Evolutionary conservation across 2,329 filamentous ascomycete genomes (phyloP).

Genomic region (Aureobasidium subglaciale): DNA sequence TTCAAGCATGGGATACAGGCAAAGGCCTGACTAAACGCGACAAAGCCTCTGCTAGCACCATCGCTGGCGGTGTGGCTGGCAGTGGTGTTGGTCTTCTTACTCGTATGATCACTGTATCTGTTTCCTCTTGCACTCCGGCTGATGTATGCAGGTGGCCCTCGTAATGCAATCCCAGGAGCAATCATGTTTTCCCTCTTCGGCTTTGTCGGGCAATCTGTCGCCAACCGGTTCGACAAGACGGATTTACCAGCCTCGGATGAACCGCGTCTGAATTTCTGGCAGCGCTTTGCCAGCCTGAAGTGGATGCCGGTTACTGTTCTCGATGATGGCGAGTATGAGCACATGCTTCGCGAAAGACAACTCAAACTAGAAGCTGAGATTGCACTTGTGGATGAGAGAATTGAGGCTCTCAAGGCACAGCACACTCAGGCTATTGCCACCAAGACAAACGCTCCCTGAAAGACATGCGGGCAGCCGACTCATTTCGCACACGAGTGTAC

Average conservation of each 20-base stretch:
- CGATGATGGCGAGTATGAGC: constrained; percentile 64
- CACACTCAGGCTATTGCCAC: neutral
- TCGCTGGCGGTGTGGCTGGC: constrained; percentile 64
- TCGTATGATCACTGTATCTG: constrained; percentile 30
- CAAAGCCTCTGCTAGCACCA: constrained; percentile 57
- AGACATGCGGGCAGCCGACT: neutral
- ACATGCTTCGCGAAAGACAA: constrained; percentile 64
- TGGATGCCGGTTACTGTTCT: constrained; percentile 67
- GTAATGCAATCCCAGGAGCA: constrained; percentile 48
- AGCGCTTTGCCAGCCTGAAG: constrained; percentile 51
- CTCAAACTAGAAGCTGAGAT: constrained; percentile 69
- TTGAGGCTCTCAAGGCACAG: constrained; percentile 41
- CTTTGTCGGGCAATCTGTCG: constrained; percentile 49
- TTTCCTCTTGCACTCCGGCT: neutral
- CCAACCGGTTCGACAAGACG: constrained; percentile 47
- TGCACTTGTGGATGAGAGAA: constrained; percentile 68
- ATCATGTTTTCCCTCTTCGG: constrained; percentile 55
- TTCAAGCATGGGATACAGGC: constrained; percentile 30
- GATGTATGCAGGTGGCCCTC: constrained; percentile 45
- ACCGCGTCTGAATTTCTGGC: constrained; percentile 37
- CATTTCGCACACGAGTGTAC: too few species aligned
- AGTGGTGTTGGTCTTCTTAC: constrained; percentile 48
- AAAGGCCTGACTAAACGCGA: constrained; percentile 50
- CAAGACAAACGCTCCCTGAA: neutral
- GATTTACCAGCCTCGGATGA: constrained; percentile 25